Conservation (phyloP, 179 eudicot species). For the Corrigiola litoralis region DNA sequence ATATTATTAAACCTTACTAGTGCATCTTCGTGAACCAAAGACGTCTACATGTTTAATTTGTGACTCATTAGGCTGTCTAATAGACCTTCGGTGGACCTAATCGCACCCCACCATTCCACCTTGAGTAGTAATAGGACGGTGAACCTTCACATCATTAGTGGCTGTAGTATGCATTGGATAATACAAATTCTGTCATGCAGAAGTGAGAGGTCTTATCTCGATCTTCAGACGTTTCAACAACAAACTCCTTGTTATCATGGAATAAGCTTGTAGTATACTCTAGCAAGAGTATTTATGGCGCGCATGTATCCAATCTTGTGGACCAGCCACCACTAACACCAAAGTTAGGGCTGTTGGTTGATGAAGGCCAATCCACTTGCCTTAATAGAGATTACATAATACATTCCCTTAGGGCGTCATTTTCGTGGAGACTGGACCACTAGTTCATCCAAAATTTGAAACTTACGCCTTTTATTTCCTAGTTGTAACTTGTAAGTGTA, state of each 20-base stretch:
- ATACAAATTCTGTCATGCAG: not conserved
- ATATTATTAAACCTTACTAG: no score
- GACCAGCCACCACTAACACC: conserved; percentile 4
- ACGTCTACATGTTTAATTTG: no score
- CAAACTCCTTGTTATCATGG: not conserved
- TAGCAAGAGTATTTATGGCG: not conserved
- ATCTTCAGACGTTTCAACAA: not conserved
- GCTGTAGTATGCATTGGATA: not conserved
- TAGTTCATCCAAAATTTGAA: not conserved
- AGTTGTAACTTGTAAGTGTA: no score
- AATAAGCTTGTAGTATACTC: not conserved
- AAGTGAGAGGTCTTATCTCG: not conserved
- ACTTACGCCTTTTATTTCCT: not conserved
- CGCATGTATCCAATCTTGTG: conserved; percentile 4
- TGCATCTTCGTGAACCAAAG: no score
- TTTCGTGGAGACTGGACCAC: not conserved
- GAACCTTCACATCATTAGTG: no score
- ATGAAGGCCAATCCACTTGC: not conserved
- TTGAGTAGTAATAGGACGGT: no score
- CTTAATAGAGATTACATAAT: not conserved
- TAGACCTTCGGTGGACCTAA: no score
- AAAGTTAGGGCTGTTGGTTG: not conserved
- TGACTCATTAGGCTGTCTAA: no score
- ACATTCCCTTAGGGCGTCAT: not conserved
- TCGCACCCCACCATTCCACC: no score